Base-by-base conservation (phyloP, 805 yeast genomes). In the Nakazawaea holstii region DNA sequence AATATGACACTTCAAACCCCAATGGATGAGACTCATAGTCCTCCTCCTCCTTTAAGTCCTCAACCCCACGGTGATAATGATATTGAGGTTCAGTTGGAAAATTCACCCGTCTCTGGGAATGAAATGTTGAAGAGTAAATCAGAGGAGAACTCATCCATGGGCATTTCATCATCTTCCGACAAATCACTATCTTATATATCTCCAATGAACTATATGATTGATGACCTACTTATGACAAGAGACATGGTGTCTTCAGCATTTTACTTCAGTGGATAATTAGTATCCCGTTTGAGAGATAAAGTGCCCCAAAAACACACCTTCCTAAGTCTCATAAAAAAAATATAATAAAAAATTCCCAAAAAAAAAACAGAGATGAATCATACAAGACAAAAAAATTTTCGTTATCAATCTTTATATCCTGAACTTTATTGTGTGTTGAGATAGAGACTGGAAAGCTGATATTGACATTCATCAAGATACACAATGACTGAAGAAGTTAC, bases 401-500 rank as follows among this genome's bases (percentile, higher is more conserved):
- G 43, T 40, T 40, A 40, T 40, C 43, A 29, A 37, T 20, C 24
- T 3, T 20, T 20, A 20, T 3, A 20, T 3, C 24, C 24, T n/a
- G 6, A 6, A 11, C 33, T 9, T 14, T 3, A 13, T 9, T 11
- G 20, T 29, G 41, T 11, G 24, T 14, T 14, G 38, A 14, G 6
- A 10, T 2, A 35, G 17, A 11, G 10, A 13, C 24, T 13, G 20
- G 4, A n/a, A 35, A 35, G 38, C 10, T 7, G 14, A 10, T 20
- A 20, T 14, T n/a, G 10, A 10, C 6, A 13, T 9, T 20, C 27
- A 8, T 17, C 28, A 24, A 15, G 37, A 9, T 36, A 36, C 29
- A 36, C 38, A n/a, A 49, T 49, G 52, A 15, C 50, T 14, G 59
- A 58, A 32, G 55, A 59, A 41, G 41, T 60, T 10, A 45, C 43